These are phyloP conservation scores for Schwanniomyces sp. DNA, from an alignment of 805 yeast genomes.

Conservation along the genomic window DNA sequence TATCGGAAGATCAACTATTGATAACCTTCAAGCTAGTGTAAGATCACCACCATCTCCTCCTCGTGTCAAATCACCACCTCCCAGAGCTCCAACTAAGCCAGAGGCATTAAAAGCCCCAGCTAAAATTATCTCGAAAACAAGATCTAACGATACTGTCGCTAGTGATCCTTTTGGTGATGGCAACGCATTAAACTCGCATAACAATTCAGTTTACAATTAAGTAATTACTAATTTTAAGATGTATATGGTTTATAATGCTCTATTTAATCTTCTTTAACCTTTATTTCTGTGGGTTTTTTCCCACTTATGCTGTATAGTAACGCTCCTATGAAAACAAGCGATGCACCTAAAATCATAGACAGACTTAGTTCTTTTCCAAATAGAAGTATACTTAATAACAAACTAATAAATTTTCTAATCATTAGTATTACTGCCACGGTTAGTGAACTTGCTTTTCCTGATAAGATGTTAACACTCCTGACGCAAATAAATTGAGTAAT, in stretches of 20 bases:
- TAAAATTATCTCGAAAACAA: slow-evolving; percentile 16
- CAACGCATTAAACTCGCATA: slow-evolving; percentile 13
- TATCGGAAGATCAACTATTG: slow-evolving; percentile 4
- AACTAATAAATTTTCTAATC: slow-evolving; percentile 60
- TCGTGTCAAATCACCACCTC: slow-evolving; percentile 20
- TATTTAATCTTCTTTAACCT: not conserved
- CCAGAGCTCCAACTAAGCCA: slow-evolving; percentile 28
- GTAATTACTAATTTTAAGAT: not conserved
- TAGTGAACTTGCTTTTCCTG: slow-evolving; percentile 58
- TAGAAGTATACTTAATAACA: slow-evolving; percentile 53
- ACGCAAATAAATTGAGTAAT: slow-evolving; percentile 48
- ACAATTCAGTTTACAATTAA: not conserved
- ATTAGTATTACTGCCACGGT: slow-evolving; percentile 62
- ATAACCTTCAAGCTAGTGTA: not conserved
- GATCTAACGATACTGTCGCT: slow-evolving; percentile 24
- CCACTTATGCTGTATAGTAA: slow-evolving; percentile 9
- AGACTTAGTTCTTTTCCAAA: slow-evolving; percentile 47
- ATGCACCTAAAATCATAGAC: slow-evolving; percentile 47
- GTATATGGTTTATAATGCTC: not conserved
- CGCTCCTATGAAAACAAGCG: slow-evolving; percentile 57
- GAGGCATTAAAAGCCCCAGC: slow-evolving; percentile 8
- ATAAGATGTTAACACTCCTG: slow-evolving; percentile 64
- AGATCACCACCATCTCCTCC: not conserved
- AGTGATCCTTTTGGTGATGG: slow-evolving; percentile 44
- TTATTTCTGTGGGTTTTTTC: not conserved